These are phyloP conservation scores for Harringtonia aguacate DNA, from an alignment of 2,329 filamentous ascomycete genomes.

Conservation along the genomic window DNA sequence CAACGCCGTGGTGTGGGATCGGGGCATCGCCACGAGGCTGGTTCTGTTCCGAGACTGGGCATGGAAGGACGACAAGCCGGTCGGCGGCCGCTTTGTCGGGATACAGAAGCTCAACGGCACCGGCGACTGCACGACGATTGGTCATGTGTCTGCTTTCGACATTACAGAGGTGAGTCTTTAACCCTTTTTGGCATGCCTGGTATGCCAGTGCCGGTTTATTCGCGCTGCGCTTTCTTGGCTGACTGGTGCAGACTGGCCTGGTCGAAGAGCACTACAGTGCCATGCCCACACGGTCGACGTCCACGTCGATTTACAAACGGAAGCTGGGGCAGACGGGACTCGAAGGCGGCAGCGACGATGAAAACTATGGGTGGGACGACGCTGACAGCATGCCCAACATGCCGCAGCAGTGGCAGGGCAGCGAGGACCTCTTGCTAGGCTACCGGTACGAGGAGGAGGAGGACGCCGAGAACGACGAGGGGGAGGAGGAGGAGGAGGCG, in stretches of 20 bases:
- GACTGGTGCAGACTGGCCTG: conserved; percentile 5
- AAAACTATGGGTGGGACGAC: conserved; percentile 64
- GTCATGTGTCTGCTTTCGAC: conserved; percentile 36
- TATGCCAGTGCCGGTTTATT: no score
- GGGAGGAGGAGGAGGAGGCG: not conserved
- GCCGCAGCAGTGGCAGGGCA: conserved; percentile 59
- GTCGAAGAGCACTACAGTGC: conserved; percentile 31
- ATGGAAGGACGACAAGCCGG: conserved; percentile 33
- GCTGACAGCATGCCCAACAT: conserved; percentile 49
- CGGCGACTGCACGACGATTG: conserved; percentile 25
- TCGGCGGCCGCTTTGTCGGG: conserved; percentile 47
- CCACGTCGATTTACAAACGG: conserved; percentile 41
- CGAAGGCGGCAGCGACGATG: conserved; percentile 52
- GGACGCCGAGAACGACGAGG: conserved; percentile 5
- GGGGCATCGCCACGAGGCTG: conserved; percentile 60
- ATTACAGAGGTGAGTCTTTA: conserved; percentile 34
- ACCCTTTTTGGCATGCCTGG: not conserved
- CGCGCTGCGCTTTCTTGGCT: no score
- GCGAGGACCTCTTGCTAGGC: conserved; percentile 50
- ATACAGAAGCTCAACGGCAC: conserved; percentile 55
- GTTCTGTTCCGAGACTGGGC: conserved; percentile 72
- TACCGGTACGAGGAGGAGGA: conserved; percentile 8
- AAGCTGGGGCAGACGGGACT: conserved; percentile 49
- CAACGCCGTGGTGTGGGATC: conserved; percentile 70
- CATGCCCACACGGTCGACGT: conserved; percentile 13